Evolutionary conservation across 2,329 filamentous ascomycete genomes (phyloP).

Genomic region (Xylaria sp.): DNA sequence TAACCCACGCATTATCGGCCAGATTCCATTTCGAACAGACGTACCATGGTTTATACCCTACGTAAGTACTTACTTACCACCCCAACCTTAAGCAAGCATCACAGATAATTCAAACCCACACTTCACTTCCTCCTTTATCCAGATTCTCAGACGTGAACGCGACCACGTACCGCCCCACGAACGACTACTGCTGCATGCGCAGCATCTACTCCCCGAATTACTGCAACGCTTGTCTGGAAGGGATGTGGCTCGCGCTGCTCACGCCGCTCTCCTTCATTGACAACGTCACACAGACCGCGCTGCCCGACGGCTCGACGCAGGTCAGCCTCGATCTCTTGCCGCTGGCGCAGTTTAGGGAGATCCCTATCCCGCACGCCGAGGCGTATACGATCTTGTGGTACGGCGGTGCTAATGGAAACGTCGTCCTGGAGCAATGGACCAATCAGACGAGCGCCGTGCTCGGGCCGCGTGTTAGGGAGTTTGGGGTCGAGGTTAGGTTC

Average conservation of each 20-base stretch:
- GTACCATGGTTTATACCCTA: constrained; percentile 47
- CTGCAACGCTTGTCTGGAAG: constrained; percentile 48
- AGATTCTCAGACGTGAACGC: constrained; percentile 45
- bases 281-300: constrained; percentile 42
- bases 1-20: constrained; percentile 13
- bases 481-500: constrained; percentile 47
- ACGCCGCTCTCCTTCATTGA: constrained; percentile 44
- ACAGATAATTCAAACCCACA: too few species aligned
- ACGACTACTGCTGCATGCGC: constrained; percentile 48
- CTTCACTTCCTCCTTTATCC: too few species aligned
- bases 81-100: too few species aligned
- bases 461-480: constrained; percentile 30
- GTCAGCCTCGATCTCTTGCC: constrained; percentile 45
- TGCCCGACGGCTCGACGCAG: constrained; percentile 41
- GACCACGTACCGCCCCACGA: constrained; percentile 49
- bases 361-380: constrained; percentile 43
- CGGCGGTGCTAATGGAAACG: constrained; percentile 40
- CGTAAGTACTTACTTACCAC: constrained; percentile 42
- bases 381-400: constrained; percentile 48
- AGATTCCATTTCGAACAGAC: constrained; percentile 43
- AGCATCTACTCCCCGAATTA: constrained; percentile 47
- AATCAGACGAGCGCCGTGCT: constrained; percentile 47
- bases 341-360: constrained; percentile 45
- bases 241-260: constrained; percentile 48
- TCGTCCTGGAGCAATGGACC: constrained; percentile 43